Evolutionary conservation across 2,329 filamentous ascomycete species (phyloP).

Genomic region (Exserohilum rostratum): DNA sequence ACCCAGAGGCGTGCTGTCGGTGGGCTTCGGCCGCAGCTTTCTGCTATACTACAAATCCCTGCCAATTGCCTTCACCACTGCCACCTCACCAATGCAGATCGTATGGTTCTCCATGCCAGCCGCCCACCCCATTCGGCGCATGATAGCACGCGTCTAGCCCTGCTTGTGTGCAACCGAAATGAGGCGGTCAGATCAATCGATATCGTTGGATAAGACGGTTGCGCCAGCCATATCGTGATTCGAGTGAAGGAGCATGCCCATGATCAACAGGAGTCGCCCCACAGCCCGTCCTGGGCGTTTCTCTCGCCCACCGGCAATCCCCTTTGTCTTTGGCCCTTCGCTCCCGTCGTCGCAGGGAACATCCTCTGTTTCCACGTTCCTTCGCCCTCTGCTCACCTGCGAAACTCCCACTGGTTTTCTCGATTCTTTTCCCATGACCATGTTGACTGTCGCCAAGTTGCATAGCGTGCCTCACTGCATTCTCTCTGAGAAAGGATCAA

Average conservation of each 20-base stretch:
- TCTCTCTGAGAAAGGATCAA: conserved; percentile 1
- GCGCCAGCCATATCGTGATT: conserved; percentile 11
- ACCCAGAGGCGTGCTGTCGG: neutral
- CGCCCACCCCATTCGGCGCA: conserved; percentile 24
- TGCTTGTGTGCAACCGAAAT: conserved; percentile 18
- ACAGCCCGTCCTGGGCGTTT: neutral
- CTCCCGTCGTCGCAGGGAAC: neutral
- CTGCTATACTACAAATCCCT: neutral
- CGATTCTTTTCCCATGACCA: neutral
- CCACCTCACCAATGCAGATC: conserved; percentile 17
- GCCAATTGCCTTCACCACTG: conserved; percentile 11
- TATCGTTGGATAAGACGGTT: conserved; percentile 1
- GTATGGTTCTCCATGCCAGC: conserved; percentile 7
- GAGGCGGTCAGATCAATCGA: conserved; percentile 18
- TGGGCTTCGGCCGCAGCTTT: conserved; percentile 9
- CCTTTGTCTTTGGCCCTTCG: neutral
- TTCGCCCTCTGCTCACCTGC: neutral
- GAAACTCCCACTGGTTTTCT: neutral
- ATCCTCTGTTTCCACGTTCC: neutral
- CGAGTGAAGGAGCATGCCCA: neutral
- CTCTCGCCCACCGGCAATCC: neutral
- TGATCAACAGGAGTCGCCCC: conserved; percentile 5
- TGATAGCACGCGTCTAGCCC: conserved; percentile 9
- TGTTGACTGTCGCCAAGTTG: neutral
- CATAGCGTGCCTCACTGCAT: neutral